These are phyloP conservation scores for Maudiozyma saulgeensis DNA, from an alignment of 805 yeast species.

Conservation along the genomic window DNA sequence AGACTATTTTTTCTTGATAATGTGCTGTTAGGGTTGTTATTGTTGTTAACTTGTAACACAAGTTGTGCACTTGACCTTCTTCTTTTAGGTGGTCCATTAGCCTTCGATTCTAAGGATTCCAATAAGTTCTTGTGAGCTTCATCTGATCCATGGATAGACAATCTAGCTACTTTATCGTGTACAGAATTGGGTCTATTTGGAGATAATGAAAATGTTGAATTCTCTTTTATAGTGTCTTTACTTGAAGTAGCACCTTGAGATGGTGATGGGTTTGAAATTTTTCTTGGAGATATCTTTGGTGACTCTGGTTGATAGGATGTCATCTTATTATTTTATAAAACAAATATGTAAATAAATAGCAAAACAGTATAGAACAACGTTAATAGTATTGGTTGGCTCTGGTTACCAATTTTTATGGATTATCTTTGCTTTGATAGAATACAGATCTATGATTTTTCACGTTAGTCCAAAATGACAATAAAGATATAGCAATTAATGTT, in stretches of 20 bases:
- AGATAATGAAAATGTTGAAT: neutral
- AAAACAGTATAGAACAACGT: too few relatives aligned
- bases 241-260: neutral
- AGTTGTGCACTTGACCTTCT: slow-evolving; percentile 24
- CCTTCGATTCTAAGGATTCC: neutral
- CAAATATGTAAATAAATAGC: too few relatives aligned
- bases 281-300: slow-evolving; percentile 10
- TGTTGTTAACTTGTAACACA: neutral
- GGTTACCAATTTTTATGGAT: too few relatives aligned
- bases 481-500: too few relatives aligned
- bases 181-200: slow-evolving; percentile 3
- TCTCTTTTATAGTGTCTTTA: neutral
- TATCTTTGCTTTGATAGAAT: too few relatives aligned
- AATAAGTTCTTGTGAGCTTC: slow-evolving; percentile 6
- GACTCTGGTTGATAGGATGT: neutral
- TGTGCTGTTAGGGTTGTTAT: neutral
- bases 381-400: too few relatives aligned
- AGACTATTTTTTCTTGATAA: slow-evolving; percentile 7
- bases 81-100: slow-evolving; percentile 8
- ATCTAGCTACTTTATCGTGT: slow-evolving; percentile 17
- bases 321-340: neutral
- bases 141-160: slow-evolving; percentile 14
- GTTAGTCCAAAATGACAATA: too few relatives aligned
- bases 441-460: too few relatives aligned
- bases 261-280: neutral